phyloP scores from a whole-genome alignment of 2,329 filamentous ascomycete genomes.

The Plectosphaerella plurivora region DNA sequence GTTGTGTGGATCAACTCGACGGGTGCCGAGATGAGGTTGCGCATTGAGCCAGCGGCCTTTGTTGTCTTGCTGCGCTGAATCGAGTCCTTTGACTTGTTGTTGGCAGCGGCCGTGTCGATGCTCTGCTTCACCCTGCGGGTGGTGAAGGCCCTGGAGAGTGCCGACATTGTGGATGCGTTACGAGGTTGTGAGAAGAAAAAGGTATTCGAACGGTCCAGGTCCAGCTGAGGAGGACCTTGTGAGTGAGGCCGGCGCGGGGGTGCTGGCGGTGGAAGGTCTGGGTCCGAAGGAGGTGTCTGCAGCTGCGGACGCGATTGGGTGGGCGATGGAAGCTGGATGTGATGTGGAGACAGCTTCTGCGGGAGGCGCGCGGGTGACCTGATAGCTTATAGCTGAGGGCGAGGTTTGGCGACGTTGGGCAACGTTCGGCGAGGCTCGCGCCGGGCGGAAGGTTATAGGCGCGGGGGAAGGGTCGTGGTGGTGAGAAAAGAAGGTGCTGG shows the following conservation, averaged over 20 bases:
- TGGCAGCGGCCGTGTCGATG: constrained; percentile 38
- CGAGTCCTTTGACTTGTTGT: constrained; percentile 23
- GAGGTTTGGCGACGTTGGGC: too few relatives aligned
- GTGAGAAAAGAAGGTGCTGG: not conserved
- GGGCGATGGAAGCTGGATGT: constrained; percentile 3
- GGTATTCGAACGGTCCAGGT: not conserved
- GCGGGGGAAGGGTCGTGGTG: too few relatives aligned
- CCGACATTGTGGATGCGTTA: constrained; percentile 37
- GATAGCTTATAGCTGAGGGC: too few relatives aligned
- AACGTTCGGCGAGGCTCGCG: too few relatives aligned
- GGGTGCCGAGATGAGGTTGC: constrained; percentile 79
- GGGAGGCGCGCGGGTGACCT: not conserved
- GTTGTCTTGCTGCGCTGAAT: constrained; percentile 45
- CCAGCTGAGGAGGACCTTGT: not conserved
- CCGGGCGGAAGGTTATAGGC: too few relatives aligned
- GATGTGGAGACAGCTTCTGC: constrained; percentile 5
- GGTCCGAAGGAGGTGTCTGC: constrained; percentile 2
- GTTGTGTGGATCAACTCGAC: constrained; percentile 88
- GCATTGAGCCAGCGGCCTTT: constrained; percentile 44
- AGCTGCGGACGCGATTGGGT: constrained; percentile 9
- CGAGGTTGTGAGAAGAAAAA: not conserved
- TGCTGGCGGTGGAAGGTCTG: constrained; percentile 1
- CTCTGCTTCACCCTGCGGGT: constrained; percentile 61
- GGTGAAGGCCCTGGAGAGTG: constrained; percentile 67
- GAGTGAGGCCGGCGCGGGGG: not conserved